Base-by-base conservation (phyloP, 148 eudicot genomes). In the Polygonum aviculare region DNA sequence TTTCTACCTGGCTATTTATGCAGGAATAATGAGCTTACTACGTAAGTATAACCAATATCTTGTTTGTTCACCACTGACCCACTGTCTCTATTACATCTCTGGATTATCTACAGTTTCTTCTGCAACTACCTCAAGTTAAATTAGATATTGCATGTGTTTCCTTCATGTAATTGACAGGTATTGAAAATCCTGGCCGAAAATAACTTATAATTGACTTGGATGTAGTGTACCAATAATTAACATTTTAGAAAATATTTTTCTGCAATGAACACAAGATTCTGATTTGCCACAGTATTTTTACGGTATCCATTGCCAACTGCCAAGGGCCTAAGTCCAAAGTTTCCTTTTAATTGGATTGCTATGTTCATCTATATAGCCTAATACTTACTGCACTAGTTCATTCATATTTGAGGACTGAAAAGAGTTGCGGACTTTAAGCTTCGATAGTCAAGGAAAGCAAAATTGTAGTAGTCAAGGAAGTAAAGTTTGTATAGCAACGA, bases 1-100 rank as follows among this genome's bases (percentile, higher is more conserved):
- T 47, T 72, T 72, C 52, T 72, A n/a, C 74, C 36, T 72, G 74
- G 74, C 74, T 21, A 40, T 72, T 35, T 72, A 72, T 44, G 51
- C 74, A 41, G 49, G 74, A 41, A 41, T 72, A 18, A 10, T 72
- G 49, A 40, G 74, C n/a, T 44, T 72, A 41, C 74, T 72, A 47
- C 74, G 74, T 72, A 48, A 31, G 19, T 74, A 19, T 26, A 12
- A 65, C 31, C 31, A 35, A 65, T 19, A 35, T 36, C 19, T 31
- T 33, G 7, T n/a, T 21, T 7, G 35, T 59, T 9, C 22, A n/a
- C 35, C 4, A 6, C 36, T 65, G 41, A 15, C 71, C 35, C 4
- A 6, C 36, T 65, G 41, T 35, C 71, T 14, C 15, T 22, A 8
- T 59, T 21, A n/a, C 21, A 10, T 21, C 41, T 35, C 19, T 33